These are phyloP conservation scores for Scheffersomyces parashehatae DNA, from an alignment of 1,139 yeast species.

Conservation along the genomic window DNA sequence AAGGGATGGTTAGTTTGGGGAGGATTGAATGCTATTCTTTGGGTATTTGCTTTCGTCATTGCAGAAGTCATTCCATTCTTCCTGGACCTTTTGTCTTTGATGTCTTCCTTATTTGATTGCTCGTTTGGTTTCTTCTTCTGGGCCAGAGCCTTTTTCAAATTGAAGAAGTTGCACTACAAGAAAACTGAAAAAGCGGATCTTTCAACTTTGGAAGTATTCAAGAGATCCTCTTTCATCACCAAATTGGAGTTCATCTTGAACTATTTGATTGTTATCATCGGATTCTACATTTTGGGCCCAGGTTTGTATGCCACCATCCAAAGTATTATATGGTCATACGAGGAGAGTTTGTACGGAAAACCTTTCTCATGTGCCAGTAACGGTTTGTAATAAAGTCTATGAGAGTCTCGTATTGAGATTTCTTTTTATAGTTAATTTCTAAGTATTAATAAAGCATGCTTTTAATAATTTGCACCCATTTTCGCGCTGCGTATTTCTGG, in stretches of 20 bases:
- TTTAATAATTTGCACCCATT: no score
- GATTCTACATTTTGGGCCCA: conserved; percentile 58
- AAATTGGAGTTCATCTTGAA: conserved; percentile 38
- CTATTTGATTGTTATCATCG: conserved; percentile 41
- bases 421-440: no score
- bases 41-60: conserved; percentile 57
- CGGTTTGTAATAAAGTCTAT: conserved; percentile 22
- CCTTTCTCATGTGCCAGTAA: conserved; percentile 54
- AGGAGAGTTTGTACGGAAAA: conserved; percentile 47
- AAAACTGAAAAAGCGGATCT: conserved; percentile 5
- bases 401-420: no score
- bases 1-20: conserved; percentile 58
- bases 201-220: conserved; percentile 17
- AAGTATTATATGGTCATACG: conserved; percentile 51
- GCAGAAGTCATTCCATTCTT: conserved; percentile 68
- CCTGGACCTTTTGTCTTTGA: conserved; percentile 55
- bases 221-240: conserved; percentile 15
- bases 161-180: conserved; percentile 23
- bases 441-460: no score
- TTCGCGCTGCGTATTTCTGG: no score
- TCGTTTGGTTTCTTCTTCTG: conserved; percentile 68
- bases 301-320: conserved; percentile 58
- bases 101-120: conserved; percentile 65
- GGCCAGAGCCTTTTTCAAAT: conserved; percentile 60
- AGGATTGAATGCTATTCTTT: conserved; percentile 39